A percentile compares a stretch with the other conserved stretches of the same genome.
Evolutionary conservation across 164 flowering plant species (phyloP).

Genomic region (Nymphaea colorata): DNA sequence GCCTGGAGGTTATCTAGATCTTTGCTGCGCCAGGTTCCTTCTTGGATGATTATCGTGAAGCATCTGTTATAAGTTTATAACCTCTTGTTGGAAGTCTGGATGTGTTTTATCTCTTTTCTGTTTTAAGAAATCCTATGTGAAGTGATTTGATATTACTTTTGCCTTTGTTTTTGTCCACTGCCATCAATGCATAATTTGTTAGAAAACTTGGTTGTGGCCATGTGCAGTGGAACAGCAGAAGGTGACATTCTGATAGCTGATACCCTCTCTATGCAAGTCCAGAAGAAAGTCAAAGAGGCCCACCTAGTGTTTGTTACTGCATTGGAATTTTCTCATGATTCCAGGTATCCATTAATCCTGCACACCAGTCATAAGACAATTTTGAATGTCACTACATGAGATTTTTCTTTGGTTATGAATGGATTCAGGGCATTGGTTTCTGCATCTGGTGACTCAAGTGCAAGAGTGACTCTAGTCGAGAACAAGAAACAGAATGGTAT

Average conservation of each 20-base stretch:
- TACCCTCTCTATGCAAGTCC: slow-evolving; percentile 38
- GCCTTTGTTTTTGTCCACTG: too few relatives aligned
- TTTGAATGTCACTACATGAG: neutral
- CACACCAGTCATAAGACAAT: neutral
- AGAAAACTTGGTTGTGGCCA: neutral
- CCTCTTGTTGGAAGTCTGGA: too few relatives aligned
- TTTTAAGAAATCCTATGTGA: too few relatives aligned
- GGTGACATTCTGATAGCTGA: slow-evolving; percentile 55
- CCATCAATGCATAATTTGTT: neutral
- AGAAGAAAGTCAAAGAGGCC: slow-evolving; percentile 41
- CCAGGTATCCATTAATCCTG: slow-evolving; percentile 32
- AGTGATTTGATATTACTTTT: too few relatives aligned
- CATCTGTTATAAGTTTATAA: too few relatives aligned
- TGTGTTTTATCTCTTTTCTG: too few relatives aligned
- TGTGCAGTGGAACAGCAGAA: slow-evolving; percentile 63
- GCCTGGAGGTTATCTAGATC: too few relatives aligned
- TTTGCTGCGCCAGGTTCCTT: neutral
- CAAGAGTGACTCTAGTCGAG: slow-evolving; percentile 53
- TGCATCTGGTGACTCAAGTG: slow-evolving; percentile 71
- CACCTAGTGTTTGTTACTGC: slow-evolving; percentile 76
- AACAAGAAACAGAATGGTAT: slow-evolving; percentile 37
- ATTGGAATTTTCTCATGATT: slow-evolving; percentile 59
- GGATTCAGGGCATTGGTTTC: slow-evolving; percentile 61
- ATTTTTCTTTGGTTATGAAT: slow-evolving; percentile 2
- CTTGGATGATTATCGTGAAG: neutral